A percentile compares a stretch with the other conserved stretches of the same genome.
These are phyloP conservation scores for Candida palmyrensis DNA, from an alignment of 805 yeast genomes.

Conservation along the genomic window DNA sequence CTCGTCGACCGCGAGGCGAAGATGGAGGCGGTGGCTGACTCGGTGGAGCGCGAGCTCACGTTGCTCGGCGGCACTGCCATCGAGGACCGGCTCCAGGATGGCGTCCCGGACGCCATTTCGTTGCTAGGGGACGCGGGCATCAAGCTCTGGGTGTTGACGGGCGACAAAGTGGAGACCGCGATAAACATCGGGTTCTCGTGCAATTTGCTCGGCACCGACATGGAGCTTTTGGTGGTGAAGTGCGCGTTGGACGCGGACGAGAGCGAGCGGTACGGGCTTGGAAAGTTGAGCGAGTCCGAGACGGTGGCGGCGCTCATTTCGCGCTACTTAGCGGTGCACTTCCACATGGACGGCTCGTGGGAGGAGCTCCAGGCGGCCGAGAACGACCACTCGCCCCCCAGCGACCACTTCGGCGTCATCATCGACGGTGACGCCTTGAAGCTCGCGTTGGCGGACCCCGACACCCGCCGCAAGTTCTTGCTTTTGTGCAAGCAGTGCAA, in stretches of 20 bases:
- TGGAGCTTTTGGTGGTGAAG: conserved; percentile 65
- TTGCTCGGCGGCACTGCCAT: conserved; percentile 82
- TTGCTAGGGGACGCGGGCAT: conserved; percentile 71
- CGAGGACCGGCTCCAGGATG: conserved; percentile 80
- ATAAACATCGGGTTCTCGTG: conserved; percentile 85
- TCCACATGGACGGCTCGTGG: conserved; percentile 52
- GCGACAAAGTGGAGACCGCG: conserved; percentile 88
- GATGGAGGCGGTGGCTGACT: conserved; percentile 71
- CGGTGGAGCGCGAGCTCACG: conserved; percentile 60
- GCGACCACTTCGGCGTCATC: conserved; percentile 61
- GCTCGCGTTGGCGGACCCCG: conserved; percentile 36
- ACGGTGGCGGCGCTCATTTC: conserved; percentile 44
- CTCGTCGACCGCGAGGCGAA: conserved; percentile 59
- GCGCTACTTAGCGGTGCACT: conserved; percentile 50
- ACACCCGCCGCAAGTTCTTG: conserved; percentile 53
- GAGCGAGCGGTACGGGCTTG: conserved; percentile 13
- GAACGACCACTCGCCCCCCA: conserved; percentile 61
- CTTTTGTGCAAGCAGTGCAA: conserved; percentile 74
- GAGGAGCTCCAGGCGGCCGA: conserved; percentile 52
- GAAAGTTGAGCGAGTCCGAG: conserved; percentile 22
- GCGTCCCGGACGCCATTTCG: conserved; percentile 79
- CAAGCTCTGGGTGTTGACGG: conserved; percentile 81
- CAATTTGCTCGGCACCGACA: conserved; percentile 67
- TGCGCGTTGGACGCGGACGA: conserved; percentile 25
- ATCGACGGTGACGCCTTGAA: conserved; percentile 77